phyloP scores from a whole-genome alignment of 2,329 filamentous ascomycete species.

The Hypoxylon sp. region DNA sequence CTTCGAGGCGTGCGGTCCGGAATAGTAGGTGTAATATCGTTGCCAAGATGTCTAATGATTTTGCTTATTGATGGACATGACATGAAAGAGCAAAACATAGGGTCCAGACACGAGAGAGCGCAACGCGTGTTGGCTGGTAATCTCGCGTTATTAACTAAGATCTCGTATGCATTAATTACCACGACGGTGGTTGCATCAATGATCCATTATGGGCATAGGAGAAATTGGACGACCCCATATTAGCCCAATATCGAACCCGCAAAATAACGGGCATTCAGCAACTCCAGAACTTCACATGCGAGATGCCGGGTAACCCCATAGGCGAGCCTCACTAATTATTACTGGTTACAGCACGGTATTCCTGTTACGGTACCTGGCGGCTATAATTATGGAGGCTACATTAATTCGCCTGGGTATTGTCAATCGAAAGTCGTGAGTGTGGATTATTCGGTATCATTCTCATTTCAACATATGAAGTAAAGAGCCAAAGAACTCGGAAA shows the following conservation, averaged over 20 bases:
- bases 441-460: not conserved
- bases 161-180: slow-evolving; percentile 43
- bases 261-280: slow-evolving; percentile 6
- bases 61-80: not conserved
- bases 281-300: slow-evolving; percentile 32
- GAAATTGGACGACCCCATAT: slow-evolving; percentile 37
- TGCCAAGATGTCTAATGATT: too few relatives aligned
- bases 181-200: slow-evolving; percentile 26
- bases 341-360: slow-evolving; percentile 9
- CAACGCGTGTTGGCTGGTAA: slow-evolving; percentile 19
- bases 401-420: slow-evolving; percentile 3
- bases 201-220: slow-evolving; percentile 31
- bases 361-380: slow-evolving; percentile 4
- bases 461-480: not conserved
- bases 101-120: not conserved
- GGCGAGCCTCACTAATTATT: slow-evolving; percentile 23
- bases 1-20: not conserved
- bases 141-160: slow-evolving; percentile 35
- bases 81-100: not conserved
- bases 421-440: not conserved
- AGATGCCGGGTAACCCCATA: slow-evolving; percentile 24
- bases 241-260: slow-evolving; percentile 1
- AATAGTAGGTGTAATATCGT: not conserved
- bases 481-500: not conserved
- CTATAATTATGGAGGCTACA: slow-evolving; percentile 8